These are phyloP conservation scores for Datura wrightii DNA, from an alignment of 257 asterid species.

Conservation along the genomic window DNA sequence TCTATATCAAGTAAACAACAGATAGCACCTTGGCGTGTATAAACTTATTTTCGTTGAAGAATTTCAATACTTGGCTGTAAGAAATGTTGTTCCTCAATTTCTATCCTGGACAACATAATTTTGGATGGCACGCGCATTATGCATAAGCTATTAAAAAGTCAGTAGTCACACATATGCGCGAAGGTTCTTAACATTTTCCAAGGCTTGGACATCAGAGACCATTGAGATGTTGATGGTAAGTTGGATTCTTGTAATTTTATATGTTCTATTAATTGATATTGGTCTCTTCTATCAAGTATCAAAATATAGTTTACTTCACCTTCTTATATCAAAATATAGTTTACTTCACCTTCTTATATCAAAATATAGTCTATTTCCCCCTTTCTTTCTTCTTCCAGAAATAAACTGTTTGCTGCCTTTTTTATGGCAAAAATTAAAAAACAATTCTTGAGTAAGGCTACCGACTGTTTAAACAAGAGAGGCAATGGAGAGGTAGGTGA, in stretches of 20 bases:
- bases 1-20: conserved; percentile 74
- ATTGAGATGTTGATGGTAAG: too few relatives aligned
- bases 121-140: not conserved
- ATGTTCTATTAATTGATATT: too few relatives aligned
- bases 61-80: not conserved
- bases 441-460: not conserved
- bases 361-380: not conserved
- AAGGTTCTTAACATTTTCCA: too few relatives aligned
- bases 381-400: not conserved
- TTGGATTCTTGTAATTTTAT: too few relatives aligned
- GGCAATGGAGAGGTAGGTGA: conserved; percentile 61
- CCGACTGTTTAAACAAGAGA: not conserved
- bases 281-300: too few relatives aligned
- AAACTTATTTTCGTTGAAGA: not conserved
- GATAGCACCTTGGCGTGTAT: not conserved
- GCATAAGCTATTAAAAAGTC: not conserved
- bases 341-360: too few relatives aligned
- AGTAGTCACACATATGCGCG: too few relatives aligned
- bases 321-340: too few relatives aligned
- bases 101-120: not conserved
- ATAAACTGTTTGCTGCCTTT: not conserved
- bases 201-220: too few relatives aligned
- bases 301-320: too few relatives aligned
- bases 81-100: too few relatives aligned
- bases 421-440: not conserved